These are phyloP conservation scores for Shiraia sp. DNA, from an alignment of 2,329 filamentous ascomycete species.

Conservation along the genomic window DNA sequence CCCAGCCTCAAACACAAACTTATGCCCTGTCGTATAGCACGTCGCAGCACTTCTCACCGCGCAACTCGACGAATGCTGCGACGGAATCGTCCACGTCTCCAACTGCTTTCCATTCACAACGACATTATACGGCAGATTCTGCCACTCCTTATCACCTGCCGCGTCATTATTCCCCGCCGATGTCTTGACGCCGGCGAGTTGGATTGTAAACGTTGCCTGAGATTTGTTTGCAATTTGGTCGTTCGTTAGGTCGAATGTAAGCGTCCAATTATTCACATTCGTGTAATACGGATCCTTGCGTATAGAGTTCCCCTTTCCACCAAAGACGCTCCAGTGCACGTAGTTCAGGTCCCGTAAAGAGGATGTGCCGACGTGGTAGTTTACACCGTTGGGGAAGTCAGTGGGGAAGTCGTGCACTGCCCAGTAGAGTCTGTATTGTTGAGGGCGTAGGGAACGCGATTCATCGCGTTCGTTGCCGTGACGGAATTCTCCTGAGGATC, in stretches of 20 bases:
- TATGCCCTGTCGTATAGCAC: slow-evolving; percentile 19
- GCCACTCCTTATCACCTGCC: slow-evolving; percentile 49
- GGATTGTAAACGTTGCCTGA: slow-evolving; percentile 64
- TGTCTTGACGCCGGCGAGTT: slow-evolving; percentile 66
- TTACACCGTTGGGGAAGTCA: slow-evolving; percentile 64
- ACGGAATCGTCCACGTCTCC: slow-evolving; percentile 57
- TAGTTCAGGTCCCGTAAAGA: slow-evolving; percentile 62
- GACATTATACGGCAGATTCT: slow-evolving; percentile 58
- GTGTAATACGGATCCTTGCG: slow-evolving; percentile 49
- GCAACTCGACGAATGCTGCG: slow-evolving; percentile 18
- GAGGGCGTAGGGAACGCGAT: slow-evolving; percentile 51
- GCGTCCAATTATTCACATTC: slow-evolving; percentile 31
- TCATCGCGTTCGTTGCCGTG: slow-evolving; percentile 61
- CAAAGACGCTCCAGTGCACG: slow-evolving; percentile 68
- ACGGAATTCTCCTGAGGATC: slow-evolving; percentile 62
- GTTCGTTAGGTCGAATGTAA: slow-evolving; percentile 17
- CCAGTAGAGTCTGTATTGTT: slow-evolving; percentile 67
- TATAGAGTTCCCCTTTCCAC: slow-evolving; percentile 56
- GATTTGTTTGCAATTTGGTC: slow-evolving; percentile 44
- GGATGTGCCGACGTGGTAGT: slow-evolving; percentile 60
- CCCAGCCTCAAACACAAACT: slow-evolving; percentile 16
- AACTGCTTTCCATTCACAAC: slow-evolving; percentile 50
- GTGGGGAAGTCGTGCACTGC: slow-evolving; percentile 61
- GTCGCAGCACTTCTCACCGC: slow-evolving; percentile 19
- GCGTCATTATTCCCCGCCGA: slow-evolving; percentile 40